Evolutionary conservation across 2,329 filamentous ascomycete genomes (phyloP).

Genomic region (Kalmusia sp.): DNA sequence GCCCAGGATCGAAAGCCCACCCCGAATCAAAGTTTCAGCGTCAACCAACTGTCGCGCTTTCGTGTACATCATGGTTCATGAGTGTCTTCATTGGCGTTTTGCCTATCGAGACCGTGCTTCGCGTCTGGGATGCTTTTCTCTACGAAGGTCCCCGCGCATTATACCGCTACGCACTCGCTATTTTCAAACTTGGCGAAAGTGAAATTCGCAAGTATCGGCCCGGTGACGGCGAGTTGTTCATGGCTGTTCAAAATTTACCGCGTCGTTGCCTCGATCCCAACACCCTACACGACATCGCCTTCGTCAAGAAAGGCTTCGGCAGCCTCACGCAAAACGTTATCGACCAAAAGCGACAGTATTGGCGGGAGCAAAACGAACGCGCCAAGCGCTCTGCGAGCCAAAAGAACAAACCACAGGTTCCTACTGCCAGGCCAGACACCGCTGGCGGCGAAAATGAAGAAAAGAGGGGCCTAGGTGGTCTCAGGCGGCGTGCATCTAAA

Average conservation of each 20-base stretch:
- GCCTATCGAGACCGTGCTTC: conserved; percentile 87
- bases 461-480: conserved; percentile 24
- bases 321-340: conserved; percentile 83
- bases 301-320: conserved; percentile 79
- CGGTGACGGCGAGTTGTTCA: conserved; percentile 95
- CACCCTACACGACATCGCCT: conserved; percentile 80
- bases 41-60: conserved; percentile 88
- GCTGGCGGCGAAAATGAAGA: conserved; percentile 24
- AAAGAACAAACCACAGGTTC: conserved; percentile 1
- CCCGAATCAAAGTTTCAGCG: conserved; percentile 51
- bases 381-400: conserved; percentile 24
- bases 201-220: conserved; percentile 76
- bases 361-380: conserved; percentile 41
- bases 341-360: conserved; percentile 69
- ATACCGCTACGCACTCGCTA: conserved; percentile 87
- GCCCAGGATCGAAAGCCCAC: conserved; percentile 42
- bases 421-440: conserved; percentile 24
- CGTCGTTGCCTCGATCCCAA: conserved; percentile 84
- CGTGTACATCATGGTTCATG: conserved; percentile 98
- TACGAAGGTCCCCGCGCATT: conserved; percentile 94
- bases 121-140: conserved; percentile 95
- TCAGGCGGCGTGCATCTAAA: conserved; percentile 32
- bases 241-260: conserved; percentile 88
- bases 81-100: conserved; percentile 92
- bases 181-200: conserved; percentile 86